Conservation (phyloP, 371 early-diverging fungal genomes). For the Nematocida sp. region DNA sequence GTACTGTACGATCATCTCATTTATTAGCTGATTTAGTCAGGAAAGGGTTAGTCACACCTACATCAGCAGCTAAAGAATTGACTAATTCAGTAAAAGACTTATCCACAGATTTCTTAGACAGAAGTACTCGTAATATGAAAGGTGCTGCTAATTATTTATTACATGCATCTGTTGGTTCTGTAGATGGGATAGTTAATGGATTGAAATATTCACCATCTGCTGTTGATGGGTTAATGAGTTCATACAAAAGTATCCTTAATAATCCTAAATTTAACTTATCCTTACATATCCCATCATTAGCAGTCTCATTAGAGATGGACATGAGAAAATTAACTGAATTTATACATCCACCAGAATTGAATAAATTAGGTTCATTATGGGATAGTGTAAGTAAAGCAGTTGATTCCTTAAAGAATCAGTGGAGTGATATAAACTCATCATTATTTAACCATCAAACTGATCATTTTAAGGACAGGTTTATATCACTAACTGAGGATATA, state of each 20-base stretch:
- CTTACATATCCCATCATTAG: background rate
- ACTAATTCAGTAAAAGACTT: background rate
- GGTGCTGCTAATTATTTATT: constrained; percentile 39
- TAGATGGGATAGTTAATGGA: constrained; percentile 20
- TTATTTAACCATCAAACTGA: background rate
- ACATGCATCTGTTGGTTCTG: constrained; percentile 22
- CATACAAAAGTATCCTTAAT: constrained; percentile 24
- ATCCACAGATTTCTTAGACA: background rate
- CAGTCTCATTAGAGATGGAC: constrained; percentile 1
- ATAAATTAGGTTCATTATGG: constrained; percentile 12
- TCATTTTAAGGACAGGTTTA: constrained; percentile 14
- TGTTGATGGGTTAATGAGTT: background rate
- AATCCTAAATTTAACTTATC: background rate
- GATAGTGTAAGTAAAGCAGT: background rate
- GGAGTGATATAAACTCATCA: background rate
- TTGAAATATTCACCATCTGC: constrained; percentile 35
- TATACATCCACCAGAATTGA: background rate
- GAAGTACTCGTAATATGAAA: background rate
- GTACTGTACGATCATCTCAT: constrained; percentile 19
- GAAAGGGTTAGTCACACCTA: constrained; percentile 41
- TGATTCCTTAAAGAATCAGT: constrained; percentile 25
- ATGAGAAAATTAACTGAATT: constrained; percentile 3
- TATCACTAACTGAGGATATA: constrained; percentile 26
- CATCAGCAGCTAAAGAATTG: constrained; percentile 34
- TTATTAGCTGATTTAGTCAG: constrained; percentile 38